Conservation (phyloP, 352 stramenopile species). For the Globisporangium abappressorium region DNA sequence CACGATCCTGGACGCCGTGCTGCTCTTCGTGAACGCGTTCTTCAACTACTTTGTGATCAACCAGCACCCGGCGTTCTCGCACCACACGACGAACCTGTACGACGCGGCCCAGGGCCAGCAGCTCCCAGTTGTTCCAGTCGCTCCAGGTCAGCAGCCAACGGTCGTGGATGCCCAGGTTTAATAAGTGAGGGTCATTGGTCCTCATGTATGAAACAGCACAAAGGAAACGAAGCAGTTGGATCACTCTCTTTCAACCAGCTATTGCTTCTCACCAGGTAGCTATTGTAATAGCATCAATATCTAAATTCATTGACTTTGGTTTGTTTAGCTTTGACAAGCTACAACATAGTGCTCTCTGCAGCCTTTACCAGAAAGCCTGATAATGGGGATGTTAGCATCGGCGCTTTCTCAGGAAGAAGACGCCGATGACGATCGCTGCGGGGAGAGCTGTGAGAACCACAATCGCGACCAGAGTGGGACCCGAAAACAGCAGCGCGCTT, state of each 20-base stretch:
- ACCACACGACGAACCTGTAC: slow-evolving; percentile 22
- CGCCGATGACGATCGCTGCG: slow-evolving; percentile 15
- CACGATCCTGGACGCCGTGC: slow-evolving; percentile 82
- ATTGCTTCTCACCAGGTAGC: neutral
- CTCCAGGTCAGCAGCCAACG: neutral
- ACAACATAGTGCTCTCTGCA: too few species aligned
- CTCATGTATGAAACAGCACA: slow-evolving; percentile 1
- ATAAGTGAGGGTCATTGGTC: neutral
- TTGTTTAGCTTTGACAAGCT: too few species aligned
- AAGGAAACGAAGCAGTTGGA: neutral
- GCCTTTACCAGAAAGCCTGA: too few species aligned
- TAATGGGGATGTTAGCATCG: neutral
- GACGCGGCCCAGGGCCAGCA: neutral
- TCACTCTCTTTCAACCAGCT: neutral
- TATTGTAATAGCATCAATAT: neutral
- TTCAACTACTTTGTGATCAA: slow-evolving; percentile 92
- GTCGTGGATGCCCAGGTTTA: slow-evolving; percentile 12
- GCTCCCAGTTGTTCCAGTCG: too few species aligned
- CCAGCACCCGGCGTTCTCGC: slow-evolving; percentile 63
- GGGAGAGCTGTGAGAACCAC: slow-evolving; percentile 17
- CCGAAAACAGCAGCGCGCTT: slow-evolving; percentile 11
- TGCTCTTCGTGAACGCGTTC: slow-evolving; percentile 87
- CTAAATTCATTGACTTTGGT: neutral
- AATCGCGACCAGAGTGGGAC: slow-evolving; percentile 10
- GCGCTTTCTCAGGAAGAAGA: slow-evolving; percentile 12